Percentiles rank a stretch among this genome's conserved stretches.
Evolutionary conservation across 306 rosid species (phyloP).

Genomic region (Nissolia schottii): DNA sequence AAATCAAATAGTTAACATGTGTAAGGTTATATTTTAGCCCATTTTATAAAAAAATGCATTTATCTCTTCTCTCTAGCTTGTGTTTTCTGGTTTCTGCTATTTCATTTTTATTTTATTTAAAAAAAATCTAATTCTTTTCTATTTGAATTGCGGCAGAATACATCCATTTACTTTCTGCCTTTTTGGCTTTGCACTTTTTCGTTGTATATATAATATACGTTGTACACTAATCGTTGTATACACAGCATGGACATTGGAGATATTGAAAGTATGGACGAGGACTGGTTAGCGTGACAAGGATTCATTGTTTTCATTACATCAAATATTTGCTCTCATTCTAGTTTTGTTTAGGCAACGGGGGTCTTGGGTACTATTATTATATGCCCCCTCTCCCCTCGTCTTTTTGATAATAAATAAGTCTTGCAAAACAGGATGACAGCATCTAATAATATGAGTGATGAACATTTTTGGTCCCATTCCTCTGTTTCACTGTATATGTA

Average conservation of each 20-base stretch:
- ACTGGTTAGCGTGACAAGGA: conserved; percentile 71
- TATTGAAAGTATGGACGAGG: conserved; percentile 74
- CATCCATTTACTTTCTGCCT: background rate
- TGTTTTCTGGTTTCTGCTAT: background rate
- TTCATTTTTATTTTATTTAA: background rate
- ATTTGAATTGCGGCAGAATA: background rate
- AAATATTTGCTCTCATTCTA: conserved; percentile 31
- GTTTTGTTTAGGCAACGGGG: conserved; percentile 17
- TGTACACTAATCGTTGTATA: background rate
- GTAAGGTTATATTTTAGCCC: background rate
- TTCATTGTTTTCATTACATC: conserved; percentile 37
- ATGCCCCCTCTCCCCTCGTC: conserved; percentile 1
- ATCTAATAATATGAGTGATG: conserved; percentile 28
- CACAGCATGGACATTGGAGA: conserved; percentile 87
- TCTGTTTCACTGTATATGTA: conserved; percentile 1
- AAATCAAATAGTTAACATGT: background rate
- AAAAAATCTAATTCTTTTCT: background rate
- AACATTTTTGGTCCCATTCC: conserved; percentile 14
- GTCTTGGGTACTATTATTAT: conserved; percentile 15
- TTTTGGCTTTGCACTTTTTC: background rate
- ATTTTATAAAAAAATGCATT: background rate
- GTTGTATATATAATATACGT: background rate
- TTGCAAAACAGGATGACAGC: conserved; percentile 39
- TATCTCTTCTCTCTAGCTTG: background rate
- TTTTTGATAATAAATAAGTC: conserved; percentile 45